Evolutionary conservation across 106 monocot genomes (phyloP), one percentile per base, ranked within the genome.

Genomic region (Dactylorhiza incarnata): DNA sequence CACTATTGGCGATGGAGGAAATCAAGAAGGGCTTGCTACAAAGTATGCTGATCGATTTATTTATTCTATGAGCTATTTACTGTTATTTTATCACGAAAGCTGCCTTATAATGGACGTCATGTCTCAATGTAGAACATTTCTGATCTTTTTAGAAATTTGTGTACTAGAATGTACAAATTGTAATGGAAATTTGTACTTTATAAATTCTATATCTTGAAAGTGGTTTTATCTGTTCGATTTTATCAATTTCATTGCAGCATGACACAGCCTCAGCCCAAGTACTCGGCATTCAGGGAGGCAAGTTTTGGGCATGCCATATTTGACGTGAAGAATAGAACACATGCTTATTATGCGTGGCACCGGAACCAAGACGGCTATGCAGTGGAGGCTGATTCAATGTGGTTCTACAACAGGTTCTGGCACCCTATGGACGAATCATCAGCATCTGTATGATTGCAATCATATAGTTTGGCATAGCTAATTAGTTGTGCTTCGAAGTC

Each of bases 1-100:
- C 70, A 90, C 90, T 37, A 90, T 87, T 51, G 90, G 87, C 7
- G 90, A 87, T 51, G 87, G 87, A 63, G 90, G 87, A 73, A 90
- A 90, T 66, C 17, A 78, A 2, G 90, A 90, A 82, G 90, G 90
- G 37, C 78, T 87, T 24, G 85, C 85, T 7, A 87, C 10, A 50
- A 87, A 81, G 90, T 90, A 84, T 67, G 79, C 23, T 63, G 16
- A 72, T 44, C 15, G 20, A 37, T n/a, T 51, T 26, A 19, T 6
- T 46, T 69, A 15, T 45, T 45, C 4, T 14, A 8, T 0, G 66
- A 5, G 0, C 13, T 37, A 37, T 10, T 66, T 66, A 15, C 10
- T 37, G 17, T 15, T 66, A 23, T 37, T 12, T 66, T 29, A 66
- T 13, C 26, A 23, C 24, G 19, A 9, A 24, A 22, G 7, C 66